A percentile compares a stretch with the other conserved stretches of the same genome.
phyloP scores from a whole-genome alignment of 1,139 yeast genomes.

The Groenewaldozyma auringiensis region DNA sequence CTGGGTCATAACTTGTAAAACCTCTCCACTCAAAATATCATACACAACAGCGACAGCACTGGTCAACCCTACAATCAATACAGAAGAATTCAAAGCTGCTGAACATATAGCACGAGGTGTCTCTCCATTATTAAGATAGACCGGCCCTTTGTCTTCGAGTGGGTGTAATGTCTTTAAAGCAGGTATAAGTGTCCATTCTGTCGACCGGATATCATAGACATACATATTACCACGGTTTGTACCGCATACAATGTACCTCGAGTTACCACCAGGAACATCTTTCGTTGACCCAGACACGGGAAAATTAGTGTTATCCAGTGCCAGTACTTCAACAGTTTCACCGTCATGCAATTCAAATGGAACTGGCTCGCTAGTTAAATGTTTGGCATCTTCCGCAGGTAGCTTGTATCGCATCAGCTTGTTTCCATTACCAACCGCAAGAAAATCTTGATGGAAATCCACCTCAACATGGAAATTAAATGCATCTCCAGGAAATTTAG shows the following conservation, averaged over 20 bases:
- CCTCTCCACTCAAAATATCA: constrained; percentile 56
- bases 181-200: not conserved
- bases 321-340: constrained; percentile 15
- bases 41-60: constrained; percentile 56
- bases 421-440: constrained; percentile 14
- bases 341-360: constrained; percentile 6
- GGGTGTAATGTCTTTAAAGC: not conserved
- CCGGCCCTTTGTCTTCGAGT: not conserved
- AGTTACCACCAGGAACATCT: constrained; percentile 48
- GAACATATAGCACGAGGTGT: constrained; percentile 29
- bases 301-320: constrained; percentile 19
- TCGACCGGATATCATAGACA: constrained; percentile 4
- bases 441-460: constrained; percentile 20
- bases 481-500: not conserved
- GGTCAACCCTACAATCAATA: constrained; percentile 54
- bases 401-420: not conserved
- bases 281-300: constrained; percentile 24
- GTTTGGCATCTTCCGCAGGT: not conserved
- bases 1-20: constrained; percentile 29
- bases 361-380: not conserved
- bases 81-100: constrained; percentile 36
- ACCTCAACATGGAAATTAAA: constrained; percentile 13
- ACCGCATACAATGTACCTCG: constrained; percentile 43
- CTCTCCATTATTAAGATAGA: not conserved
- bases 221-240: constrained; percentile 33